These are phyloP conservation scores for Myxozyma lipomycoides DNA, from an alignment of 805 yeast species.

Conservation along the genomic window DNA sequence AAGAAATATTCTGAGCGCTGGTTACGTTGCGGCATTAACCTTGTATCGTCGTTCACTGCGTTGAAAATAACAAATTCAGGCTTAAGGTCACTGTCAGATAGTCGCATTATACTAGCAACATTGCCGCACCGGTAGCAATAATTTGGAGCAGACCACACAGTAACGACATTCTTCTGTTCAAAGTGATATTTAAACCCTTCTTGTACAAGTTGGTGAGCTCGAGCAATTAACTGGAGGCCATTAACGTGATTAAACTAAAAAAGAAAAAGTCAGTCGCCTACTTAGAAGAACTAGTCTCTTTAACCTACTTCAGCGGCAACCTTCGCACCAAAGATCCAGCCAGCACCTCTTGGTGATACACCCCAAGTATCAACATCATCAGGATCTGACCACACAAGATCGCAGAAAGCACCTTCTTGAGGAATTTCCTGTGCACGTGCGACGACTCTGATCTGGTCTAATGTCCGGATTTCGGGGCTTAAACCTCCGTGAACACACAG, in stretches of 20 bases:
- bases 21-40: conserved; percentile 38
- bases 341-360: conserved; percentile 96
- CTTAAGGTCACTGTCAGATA: conserved; percentile 68
- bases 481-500: conserved; percentile 97
- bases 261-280: background rate
- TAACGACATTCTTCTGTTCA: conserved; percentile 92
- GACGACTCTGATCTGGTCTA: conserved; percentile 90
- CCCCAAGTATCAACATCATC: conserved; percentile 98
- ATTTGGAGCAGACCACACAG: conserved; percentile 98
- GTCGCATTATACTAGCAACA: conserved; percentile 97
- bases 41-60: conserved; percentile 76
- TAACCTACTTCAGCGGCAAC: conserved; percentile 67
- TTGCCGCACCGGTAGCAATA: conserved; percentile 97
- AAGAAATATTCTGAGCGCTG: conserved; percentile 41
- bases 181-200: conserved; percentile 97
- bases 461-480: conserved; percentile 94
- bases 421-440: conserved; percentile 98
- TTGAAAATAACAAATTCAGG: conserved; percentile 91
- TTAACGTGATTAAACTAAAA: conserved; percentile 80
- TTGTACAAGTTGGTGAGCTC: conserved; percentile 98
- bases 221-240: conserved; percentile 78
- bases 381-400: conserved; percentile 96
- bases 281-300: background rate
- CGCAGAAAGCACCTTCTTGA: conserved; percentile 98
- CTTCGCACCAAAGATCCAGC: conserved; percentile 93